Percentiles rank a stretch among this genome's conserved stretches.
Evolutionary conservation across 2,329 filamentous ascomycete species (phyloP).

Genomic region (Epichloe festucae): DNA sequence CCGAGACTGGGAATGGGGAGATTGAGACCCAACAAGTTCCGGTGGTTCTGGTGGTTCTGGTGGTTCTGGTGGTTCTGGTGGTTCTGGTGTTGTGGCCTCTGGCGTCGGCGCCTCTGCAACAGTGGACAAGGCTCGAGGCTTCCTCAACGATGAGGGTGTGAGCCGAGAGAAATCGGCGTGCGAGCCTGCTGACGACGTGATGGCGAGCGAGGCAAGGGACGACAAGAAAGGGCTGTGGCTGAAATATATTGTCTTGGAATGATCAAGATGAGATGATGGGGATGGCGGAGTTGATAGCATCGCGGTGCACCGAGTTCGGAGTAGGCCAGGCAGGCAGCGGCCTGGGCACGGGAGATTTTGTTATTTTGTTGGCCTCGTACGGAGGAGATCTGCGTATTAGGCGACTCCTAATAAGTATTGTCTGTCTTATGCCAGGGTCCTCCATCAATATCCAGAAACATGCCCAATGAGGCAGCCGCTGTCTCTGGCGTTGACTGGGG

Average conservation of each 20-base stretch:
- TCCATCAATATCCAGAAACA: too few relatives aligned
- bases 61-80: background rate
- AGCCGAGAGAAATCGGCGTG: background rate
- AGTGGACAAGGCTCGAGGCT: background rate
- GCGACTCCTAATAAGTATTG: too few relatives aligned
- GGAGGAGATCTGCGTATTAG: too few relatives aligned
- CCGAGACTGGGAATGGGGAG: too few relatives aligned
- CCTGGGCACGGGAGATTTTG: background rate
- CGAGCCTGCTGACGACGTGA: background rate
- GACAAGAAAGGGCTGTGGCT: background rate
- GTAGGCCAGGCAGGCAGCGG: background rate
- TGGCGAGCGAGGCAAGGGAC: background rate
- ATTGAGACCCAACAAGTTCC: background rate
- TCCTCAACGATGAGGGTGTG: background rate
- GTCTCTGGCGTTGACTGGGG: too few relatives aligned
- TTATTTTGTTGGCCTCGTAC: background rate
- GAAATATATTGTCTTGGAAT: slow-evolving; percentile 1
- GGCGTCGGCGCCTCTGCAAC: slow-evolving; percentile 1
- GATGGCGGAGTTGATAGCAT: background rate
- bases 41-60: background rate
- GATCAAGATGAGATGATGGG: background rate
- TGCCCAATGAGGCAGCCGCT: too few relatives aligned
- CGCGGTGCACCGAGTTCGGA: background rate
- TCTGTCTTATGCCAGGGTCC: too few relatives aligned
- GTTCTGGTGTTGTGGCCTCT: background rate